These are phyloP conservation scores for Syzygium jambos DNA, from an alignment of 345 rosid species.

Conservation along the genomic window DNA sequence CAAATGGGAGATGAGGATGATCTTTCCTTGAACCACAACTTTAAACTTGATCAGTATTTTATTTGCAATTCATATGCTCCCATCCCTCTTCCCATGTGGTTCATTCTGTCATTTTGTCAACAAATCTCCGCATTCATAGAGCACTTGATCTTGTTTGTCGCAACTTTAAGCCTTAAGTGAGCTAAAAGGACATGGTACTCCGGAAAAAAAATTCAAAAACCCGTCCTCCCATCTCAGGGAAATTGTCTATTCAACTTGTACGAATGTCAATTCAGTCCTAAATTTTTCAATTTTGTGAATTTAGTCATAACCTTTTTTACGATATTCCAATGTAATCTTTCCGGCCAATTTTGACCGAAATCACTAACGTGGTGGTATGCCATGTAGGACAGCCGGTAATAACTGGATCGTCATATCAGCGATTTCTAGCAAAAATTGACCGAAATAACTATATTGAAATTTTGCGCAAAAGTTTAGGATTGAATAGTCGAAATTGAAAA, in stretches of 20 bases:
- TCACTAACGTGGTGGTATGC: neutral
- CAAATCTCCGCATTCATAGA: neutral
- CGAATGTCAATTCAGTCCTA: accelerated
- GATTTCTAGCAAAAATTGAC: accelerated
- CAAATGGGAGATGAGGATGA: neutral
- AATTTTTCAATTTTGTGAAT: neutral
- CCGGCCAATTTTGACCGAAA: accelerated
- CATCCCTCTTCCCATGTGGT: neutral
- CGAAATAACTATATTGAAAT: accelerated
- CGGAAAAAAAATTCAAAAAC: neutral
- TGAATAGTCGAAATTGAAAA: neutral
- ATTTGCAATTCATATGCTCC: neutral
- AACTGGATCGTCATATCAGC: accelerated
- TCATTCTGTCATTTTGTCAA: neutral
- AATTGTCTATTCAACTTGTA: neutral
- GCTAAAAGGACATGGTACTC: neutral
- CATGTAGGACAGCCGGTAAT: accelerated
- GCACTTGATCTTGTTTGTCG: neutral
- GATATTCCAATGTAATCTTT: neutral
- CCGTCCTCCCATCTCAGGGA: neutral
- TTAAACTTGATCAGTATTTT: neutral
- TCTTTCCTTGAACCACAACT: neutral
- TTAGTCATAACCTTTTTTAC: accelerated
- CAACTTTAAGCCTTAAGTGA: neutral
- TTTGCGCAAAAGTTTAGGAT: accelerated